Percentiles rank a stretch among this genome's conserved stretches.
phyloP scores from a whole-genome alignment of 2,329 filamentous ascomycete species.

The Pseudogymnoascus sp. region DNA sequence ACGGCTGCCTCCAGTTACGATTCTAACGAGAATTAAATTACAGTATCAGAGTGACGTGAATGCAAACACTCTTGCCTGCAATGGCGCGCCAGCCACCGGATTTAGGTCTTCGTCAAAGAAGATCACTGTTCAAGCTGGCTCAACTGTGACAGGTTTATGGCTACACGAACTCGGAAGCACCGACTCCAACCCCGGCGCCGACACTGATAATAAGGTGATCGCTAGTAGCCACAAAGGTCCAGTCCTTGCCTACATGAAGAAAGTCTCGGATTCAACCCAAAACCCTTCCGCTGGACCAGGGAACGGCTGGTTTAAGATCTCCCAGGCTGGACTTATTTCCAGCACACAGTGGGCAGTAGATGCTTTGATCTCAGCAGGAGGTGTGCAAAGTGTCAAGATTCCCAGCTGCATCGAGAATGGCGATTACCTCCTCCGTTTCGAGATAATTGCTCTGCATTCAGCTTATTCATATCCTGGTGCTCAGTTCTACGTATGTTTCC shows the following conservation, averaged over 20 bases:
- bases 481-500: slow-evolving; percentile 28
- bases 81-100: not conserved
- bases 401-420: slow-evolving; percentile 45
- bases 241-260: slow-evolving; percentile 38
- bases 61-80: slow-evolving; percentile 3
- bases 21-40: not conserved
- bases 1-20: not conserved
- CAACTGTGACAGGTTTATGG: not conserved
- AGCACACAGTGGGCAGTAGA: slow-evolving; percentile 23
- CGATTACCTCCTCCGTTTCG: slow-evolving; percentile 48
- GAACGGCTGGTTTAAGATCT: slow-evolving; percentile 40
- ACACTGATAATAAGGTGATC: slow-evolving; percentile 24
- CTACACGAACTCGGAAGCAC: slow-evolving; percentile 3
- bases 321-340: slow-evolving; percentile 22
- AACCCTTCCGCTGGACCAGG: slow-evolving; percentile 21
- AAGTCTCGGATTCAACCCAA: slow-evolving; percentile 34
- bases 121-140: not conserved
- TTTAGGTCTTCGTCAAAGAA: slow-evolving; percentile 2
- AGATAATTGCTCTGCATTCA: slow-evolving; percentile 36
- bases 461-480: slow-evolving; percentile 31
- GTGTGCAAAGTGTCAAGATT: slow-evolving; percentile 36
- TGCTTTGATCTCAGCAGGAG: slow-evolving; percentile 13
- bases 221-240: slow-evolving; percentile 40
- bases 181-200: not conserved
- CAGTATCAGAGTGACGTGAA: not conserved